Conservation (phyloP, 2,329 filamentous ascomycete species). For the Blumeria hordei region DNA sequence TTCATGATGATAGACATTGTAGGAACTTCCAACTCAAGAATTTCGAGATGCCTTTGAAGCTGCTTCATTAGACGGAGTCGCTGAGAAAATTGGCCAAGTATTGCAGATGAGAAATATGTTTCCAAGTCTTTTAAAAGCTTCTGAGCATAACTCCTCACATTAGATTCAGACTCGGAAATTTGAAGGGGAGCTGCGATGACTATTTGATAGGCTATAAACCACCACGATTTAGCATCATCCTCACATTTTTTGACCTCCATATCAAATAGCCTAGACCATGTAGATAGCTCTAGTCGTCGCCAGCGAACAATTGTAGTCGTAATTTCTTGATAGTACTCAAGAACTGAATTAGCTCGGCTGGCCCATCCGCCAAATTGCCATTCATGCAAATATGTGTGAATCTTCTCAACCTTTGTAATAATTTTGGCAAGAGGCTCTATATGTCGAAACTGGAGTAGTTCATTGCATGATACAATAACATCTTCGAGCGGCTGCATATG, state of each 20-base stretch:
- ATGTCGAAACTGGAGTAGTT: constrained; percentile 51
- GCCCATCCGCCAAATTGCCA: constrained; percentile 80
- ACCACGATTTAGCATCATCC: constrained; percentile 71
- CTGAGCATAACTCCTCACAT: constrained; percentile 37
- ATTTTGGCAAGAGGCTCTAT: constrained; percentile 69
- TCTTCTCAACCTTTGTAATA: constrained; percentile 64
- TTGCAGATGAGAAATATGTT: constrained; percentile 54
- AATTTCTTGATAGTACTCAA: constrained; percentile 47
- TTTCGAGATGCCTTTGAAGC: constrained; percentile 36
- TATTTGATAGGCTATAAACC: constrained; percentile 86
- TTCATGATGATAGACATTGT: constrained; percentile 31
- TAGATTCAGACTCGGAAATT: constrained; percentile 31
- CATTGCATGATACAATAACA: constrained; percentile 49
- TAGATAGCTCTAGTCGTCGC: constrained; percentile 75
- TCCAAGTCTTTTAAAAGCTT: constrained; percentile 55
- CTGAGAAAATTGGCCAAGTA: constrained; percentile 55
- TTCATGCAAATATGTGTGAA: constrained; percentile 68
- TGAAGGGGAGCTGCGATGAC: constrained; percentile 53
- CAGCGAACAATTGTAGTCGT: constrained; percentile 67
- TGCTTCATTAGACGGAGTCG: constrained; percentile 48
- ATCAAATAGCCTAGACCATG: constrained; percentile 75
- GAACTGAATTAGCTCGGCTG: constrained; percentile 50
- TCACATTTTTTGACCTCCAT: constrained; percentile 55
- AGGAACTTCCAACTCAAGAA: constrained; percentile 34
- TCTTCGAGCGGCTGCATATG: constrained; percentile 59